These are phyloP conservation scores for Adansonia grandidieri DNA, from an alignment of 441 rosid genomes.

Conservation along the genomic window DNA sequence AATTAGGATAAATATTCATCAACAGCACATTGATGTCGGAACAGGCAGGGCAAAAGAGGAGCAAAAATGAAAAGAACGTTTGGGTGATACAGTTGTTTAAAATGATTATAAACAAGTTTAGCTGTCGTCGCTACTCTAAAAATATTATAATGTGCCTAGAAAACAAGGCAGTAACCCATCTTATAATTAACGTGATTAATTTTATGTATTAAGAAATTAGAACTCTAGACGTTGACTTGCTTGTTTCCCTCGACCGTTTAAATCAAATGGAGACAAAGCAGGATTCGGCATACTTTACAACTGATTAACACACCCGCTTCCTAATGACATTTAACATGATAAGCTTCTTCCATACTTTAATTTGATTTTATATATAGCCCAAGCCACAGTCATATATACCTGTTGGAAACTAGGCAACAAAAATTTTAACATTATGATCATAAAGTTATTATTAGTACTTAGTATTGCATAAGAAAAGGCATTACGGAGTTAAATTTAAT, in stretches of 20 bases:
- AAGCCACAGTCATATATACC: background rate
- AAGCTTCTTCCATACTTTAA: background rate
- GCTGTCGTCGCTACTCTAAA: constrained; percentile 18
- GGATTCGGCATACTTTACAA: constrained; percentile 33
- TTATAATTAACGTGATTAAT: constrained; percentile 13
- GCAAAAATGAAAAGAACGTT: too few species aligned
- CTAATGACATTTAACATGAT: background rate
- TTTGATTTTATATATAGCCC: too few species aligned
- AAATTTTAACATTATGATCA: background rate
- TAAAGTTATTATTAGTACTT: background rate
- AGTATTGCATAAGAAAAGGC: constrained; percentile 13
- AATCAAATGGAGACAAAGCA: constrained; percentile 34
- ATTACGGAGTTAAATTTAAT: background rate
- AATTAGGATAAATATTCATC: background rate
- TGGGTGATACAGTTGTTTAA: background rate
- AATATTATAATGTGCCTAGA: constrained; percentile 26
- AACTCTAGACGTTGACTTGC: constrained; percentile 31
- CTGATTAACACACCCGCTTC: background rate
- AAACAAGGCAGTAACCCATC: constrained; percentile 33
- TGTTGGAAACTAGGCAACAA: constrained; percentile 10
- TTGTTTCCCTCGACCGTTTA: constrained; percentile 36
- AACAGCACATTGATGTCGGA: background rate
- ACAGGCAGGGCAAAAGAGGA: too few species aligned
- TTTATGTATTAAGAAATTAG: background rate
- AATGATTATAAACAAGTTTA: background rate